A percentile compares a stretch with the other conserved stretches of the same genome.
Conservation (phyloP, 441 rosid species). For the Breynia disticha region DNA sequence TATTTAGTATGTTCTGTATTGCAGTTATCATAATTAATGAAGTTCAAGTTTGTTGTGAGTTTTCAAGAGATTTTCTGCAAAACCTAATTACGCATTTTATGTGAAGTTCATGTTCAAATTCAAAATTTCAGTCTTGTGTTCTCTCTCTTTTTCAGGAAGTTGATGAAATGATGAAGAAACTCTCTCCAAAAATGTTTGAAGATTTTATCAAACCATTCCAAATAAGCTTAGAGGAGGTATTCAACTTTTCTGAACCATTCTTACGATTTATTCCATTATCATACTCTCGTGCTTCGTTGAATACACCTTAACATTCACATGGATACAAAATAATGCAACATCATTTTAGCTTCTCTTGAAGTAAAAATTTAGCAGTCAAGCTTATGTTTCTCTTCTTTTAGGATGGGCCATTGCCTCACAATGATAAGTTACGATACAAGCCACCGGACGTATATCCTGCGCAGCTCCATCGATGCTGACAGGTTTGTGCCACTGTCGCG, state of each 20-base stretch:
- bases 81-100: no score
- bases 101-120: no score
- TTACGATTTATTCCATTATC: no score
- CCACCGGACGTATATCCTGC: slow-evolving; percentile 73
- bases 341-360: neutral
- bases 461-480: slow-evolving; percentile 57
- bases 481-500: slow-evolving; percentile 16
- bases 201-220: slow-evolving; percentile 86
- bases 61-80: neutral
- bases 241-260: neutral
- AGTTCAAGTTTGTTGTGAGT: no score
- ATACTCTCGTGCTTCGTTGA: no score
- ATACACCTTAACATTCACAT: no score
- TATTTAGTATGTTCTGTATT: no score
- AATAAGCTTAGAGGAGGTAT: slow-evolving; percentile 64
- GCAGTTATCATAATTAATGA: no score
- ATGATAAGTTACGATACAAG: slow-evolving; percentile 53
- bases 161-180: slow-evolving; percentile 55
- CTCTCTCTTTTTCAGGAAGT: slow-evolving; percentile 50
- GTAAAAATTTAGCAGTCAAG: neutral
- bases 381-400: slow-evolving; percentile 21
- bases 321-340: no score
- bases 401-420: slow-evolving; percentile 69
- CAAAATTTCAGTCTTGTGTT: neutral
- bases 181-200: slow-evolving; percentile 67